These are phyloP conservation scores for Apium graveolens DNA, from an alignment of 129 eudicot species.

Conservation along the genomic window DNA sequence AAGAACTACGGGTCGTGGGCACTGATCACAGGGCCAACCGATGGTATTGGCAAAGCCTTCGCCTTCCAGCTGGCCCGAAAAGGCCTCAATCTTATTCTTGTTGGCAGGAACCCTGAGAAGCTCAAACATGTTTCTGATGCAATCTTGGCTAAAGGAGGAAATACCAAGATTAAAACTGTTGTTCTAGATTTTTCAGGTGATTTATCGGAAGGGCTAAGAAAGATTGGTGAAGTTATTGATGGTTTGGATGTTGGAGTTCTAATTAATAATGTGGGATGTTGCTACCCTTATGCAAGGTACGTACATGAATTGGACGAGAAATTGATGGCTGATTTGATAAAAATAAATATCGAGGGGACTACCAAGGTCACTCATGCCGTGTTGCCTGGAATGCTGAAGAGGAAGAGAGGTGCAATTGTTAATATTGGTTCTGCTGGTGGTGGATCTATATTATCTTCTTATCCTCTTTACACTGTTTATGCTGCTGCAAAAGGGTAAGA, in stretches of 20 bases:
- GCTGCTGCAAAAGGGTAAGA: conserved; percentile 96
- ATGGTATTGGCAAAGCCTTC: conserved; percentile 85
- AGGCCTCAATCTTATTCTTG: conserved; percentile 65
- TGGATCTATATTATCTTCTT: conserved; percentile 82
- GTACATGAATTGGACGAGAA: conserved; percentile 92
- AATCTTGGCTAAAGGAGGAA: conserved; percentile 40
- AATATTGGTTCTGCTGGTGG: conserved; percentile 97
- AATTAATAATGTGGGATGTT: conserved; percentile 84
- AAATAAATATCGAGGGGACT: conserved; percentile 85
- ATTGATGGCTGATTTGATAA: conserved; percentile 61
- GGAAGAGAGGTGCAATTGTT: conserved; percentile 90
- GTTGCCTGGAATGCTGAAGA: conserved; percentile 71
- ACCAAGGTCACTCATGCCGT: conserved; percentile 74
- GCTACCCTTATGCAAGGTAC: conserved; percentile 86
- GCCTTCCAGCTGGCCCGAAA: conserved; percentile 78
- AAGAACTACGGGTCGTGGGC: conserved; percentile 97
- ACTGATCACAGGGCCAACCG: conserved; percentile 77
- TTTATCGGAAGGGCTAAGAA: conserved; percentile 54
- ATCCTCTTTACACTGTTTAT: conserved; percentile 93
- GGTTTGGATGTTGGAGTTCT: conserved; percentile 83
- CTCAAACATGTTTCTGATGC: conserved; percentile 46
- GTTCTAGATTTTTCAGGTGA: conserved; percentile 83
- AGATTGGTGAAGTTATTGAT: conserved; percentile 51
- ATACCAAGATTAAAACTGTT: conserved; percentile 52
- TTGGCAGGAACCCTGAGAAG: conserved; percentile 80